A percentile compares a stretch with the other conserved stretches of the same genome.
Evolutionary conservation across 805 yeast species (phyloP).

Genomic region (Lachancea nothofagi): DNA sequence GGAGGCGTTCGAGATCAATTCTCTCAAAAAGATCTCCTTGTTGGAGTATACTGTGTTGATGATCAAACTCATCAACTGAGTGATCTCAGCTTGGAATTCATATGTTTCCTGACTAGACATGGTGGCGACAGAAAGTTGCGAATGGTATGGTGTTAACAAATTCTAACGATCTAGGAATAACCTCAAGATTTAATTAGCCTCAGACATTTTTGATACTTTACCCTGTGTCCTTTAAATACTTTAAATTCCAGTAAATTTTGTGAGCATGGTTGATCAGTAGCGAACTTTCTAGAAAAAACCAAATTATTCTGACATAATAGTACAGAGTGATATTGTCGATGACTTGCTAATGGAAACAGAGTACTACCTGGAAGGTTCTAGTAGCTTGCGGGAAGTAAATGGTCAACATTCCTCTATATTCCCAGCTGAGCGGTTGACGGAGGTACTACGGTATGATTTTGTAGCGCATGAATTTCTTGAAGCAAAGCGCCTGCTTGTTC

Average conservation of each 20-base stretch:
- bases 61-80: constrained; percentile 99
- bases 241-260: constrained; percentile 5
- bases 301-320: background rate
- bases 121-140: constrained; percentile 12
- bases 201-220: no score
- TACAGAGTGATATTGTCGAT: constrained; percentile 1
- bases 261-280: background rate
- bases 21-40: constrained; percentile 99
- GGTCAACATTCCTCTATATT: background rate
- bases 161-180: background rate
- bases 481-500: constrained; percentile 47
- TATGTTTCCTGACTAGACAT: constrained; percentile 67
- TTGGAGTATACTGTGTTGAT: constrained; percentile 99
- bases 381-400: no score
- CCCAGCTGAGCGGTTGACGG: background rate
- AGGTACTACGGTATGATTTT: background rate
- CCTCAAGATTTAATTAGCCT: no score
- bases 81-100: constrained; percentile 99
- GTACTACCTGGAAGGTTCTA: no score
- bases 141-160: background rate
- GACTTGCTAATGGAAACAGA: background rate
- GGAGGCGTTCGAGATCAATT: constrained; percentile 95
- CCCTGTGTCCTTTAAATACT: constrained; percentile 9
- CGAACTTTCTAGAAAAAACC: constrained; percentile 10
- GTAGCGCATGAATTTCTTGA: background rate